Percentiles rank a stretch among this genome's conserved stretches.
phyloP scores from a whole-genome alignment of 139 green algal genomes.

The Chlorella sp. region DNA sequence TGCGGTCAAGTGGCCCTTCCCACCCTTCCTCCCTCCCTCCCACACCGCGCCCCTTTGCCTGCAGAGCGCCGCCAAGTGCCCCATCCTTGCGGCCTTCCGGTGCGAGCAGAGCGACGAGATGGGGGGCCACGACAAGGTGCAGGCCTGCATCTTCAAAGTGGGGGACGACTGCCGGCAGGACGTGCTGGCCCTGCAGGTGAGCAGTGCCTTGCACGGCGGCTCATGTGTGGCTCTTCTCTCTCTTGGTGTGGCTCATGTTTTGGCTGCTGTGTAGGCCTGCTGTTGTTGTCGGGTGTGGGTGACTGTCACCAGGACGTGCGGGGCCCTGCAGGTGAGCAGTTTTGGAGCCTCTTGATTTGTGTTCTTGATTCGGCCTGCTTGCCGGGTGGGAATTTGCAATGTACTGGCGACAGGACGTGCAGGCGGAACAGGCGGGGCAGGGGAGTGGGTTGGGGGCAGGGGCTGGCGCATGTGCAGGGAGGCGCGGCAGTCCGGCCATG shows the following conservation, averaged over 20 bases:
- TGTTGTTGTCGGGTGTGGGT: too few species aligned
- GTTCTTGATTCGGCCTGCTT: too few species aligned
- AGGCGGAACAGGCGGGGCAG: background rate
- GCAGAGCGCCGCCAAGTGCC: conserved; percentile 73
- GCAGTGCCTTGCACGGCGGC: too few species aligned
- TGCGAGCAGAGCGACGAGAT: conserved; percentile 55
- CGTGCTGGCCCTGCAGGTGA: conserved; percentile 95
- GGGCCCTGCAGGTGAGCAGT: background rate
- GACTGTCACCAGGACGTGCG: too few species aligned
- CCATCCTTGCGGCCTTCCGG: conserved; percentile 92
- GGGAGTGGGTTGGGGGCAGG: background rate
- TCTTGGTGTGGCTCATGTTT: too few species aligned
- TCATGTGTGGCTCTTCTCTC: too few species aligned
- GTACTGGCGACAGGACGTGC: too few species aligned
- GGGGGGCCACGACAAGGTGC: conserved; percentile 14
- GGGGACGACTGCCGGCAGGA: conserved; percentile 97
- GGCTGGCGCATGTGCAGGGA: too few species aligned
- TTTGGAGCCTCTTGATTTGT: too few species aligned
- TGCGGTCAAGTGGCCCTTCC: background rate
- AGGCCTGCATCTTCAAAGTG: conserved; percentile 95
- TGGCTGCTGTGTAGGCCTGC: too few species aligned
- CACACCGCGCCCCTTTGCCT: background rate
- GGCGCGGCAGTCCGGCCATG: too few species aligned
- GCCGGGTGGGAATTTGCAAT: too few species aligned
- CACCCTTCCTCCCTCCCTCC: background rate